These are phyloP conservation scores for Hondaea fermentalgiana DNA, from an alignment of 108 stramenopile genomes.

Conservation along the genomic window DNA sequence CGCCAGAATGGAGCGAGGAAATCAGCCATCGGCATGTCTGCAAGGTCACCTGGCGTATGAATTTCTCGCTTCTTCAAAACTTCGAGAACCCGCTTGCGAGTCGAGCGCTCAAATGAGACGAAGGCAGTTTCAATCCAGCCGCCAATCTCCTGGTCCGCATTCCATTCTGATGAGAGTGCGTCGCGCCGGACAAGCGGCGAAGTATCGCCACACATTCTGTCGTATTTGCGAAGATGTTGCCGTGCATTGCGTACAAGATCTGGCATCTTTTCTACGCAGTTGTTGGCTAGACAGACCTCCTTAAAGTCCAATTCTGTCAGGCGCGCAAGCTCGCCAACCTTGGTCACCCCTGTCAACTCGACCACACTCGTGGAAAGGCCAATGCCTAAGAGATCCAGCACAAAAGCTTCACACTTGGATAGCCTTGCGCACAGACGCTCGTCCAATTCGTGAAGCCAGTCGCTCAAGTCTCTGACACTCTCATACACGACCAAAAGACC, in stretches of 20 bases:
- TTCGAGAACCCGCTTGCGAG: not conserved
- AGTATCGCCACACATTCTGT: not conserved
- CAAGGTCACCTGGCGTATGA: not conserved
- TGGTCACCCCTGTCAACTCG: not conserved
- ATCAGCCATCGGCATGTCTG: not conserved
- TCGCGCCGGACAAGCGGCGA: not conserved
- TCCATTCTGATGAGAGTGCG: not conserved
- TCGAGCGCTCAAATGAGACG: not conserved
- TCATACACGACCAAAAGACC: slow-evolving; percentile 14
- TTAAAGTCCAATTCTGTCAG: not conserved
- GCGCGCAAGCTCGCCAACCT: not conserved
- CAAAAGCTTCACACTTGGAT: not conserved
- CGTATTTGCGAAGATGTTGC: not conserved
- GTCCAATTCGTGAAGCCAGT: slow-evolving; percentile 19
- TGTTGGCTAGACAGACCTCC: not conserved
- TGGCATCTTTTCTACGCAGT: not conserved
- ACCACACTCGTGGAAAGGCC: not conserved
- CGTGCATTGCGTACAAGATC: not conserved
- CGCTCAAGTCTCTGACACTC: not conserved
- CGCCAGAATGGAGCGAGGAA: not conserved
- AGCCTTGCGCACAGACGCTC: not conserved
- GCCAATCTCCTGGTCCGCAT: not conserved
- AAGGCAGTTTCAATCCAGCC: not conserved
- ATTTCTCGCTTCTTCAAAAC: not conserved
- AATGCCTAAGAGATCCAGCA: not conserved